Evolutionary conservation across 1,139 yeast species (phyloP).

Genomic region (Blastobotrys petasosporus): DNA sequence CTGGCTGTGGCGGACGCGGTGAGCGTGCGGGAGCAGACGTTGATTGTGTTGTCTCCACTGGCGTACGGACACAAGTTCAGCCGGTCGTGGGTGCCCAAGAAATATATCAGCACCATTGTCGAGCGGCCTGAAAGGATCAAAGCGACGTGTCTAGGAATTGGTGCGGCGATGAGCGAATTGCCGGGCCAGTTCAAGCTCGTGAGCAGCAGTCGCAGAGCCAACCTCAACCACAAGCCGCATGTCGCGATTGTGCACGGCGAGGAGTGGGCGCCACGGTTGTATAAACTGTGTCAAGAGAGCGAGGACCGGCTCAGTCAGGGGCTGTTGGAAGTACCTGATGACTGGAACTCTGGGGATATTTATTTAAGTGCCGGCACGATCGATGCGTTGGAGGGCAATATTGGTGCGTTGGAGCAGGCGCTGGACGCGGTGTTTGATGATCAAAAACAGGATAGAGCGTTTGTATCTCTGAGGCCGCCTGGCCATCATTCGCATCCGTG

Average conservation of each 20-base stretch:
- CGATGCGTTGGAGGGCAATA: slow-evolving; percentile 70
- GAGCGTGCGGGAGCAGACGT: slow-evolving; percentile 15
- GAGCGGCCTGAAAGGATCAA: slow-evolving; percentile 78
- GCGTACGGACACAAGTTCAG: slow-evolving; percentile 58
- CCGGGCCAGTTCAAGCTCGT: slow-evolving; percentile 55
- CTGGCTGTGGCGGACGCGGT: slow-evolving; percentile 7
- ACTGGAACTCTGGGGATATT: slow-evolving; percentile 83
- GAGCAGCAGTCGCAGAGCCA: slow-evolving; percentile 44
- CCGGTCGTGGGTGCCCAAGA: slow-evolving; percentile 68
- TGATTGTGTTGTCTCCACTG: slow-evolving; percentile 30
- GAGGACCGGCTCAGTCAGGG: slow-evolving; percentile 49
- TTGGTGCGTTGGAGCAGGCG: slow-evolving; percentile 73
- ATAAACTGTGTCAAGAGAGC: slow-evolving; percentile 55
- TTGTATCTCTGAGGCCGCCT: slow-evolving; percentile 73
- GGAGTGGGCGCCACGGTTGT: slow-evolving; percentile 61
- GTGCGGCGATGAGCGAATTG: slow-evolving; percentile 66
- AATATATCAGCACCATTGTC: slow-evolving; percentile 63
- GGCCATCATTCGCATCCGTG: slow-evolving; percentile 90
- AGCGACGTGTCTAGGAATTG: slow-evolving; percentile 71
- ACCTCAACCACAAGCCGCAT: slow-evolving; percentile 45
- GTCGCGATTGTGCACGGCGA: slow-evolving; percentile 71
- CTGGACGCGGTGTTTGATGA: slow-evolving; percentile 48
- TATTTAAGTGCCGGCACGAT: slow-evolving; percentile 64
- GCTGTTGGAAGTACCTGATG: slow-evolving; percentile 68
- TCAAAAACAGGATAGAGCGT: slow-evolving; percentile 48